phyloP scores from a whole-genome alignment of 2,329 filamentous ascomycete species.

The Xylariaceae sp. region DNA sequence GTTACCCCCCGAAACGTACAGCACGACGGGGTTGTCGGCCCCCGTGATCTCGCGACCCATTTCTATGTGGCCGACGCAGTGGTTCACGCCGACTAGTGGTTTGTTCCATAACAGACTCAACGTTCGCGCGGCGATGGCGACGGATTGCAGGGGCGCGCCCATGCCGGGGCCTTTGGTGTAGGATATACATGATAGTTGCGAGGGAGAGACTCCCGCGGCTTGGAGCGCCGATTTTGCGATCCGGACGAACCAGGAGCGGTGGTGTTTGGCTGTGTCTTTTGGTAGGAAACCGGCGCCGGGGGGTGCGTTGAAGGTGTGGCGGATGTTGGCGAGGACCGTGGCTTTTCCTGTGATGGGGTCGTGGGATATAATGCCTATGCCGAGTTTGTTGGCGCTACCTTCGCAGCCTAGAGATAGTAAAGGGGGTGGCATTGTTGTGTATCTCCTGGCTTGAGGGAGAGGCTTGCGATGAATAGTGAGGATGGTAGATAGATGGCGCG shows the following conservation, averaged over 20 bases:
- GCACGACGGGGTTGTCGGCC: slow-evolving; percentile 84
- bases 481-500: too few species aligned
- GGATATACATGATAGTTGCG: slow-evolving; percentile 85
- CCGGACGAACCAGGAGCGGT: slow-evolving; percentile 77
- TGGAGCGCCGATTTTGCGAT: slow-evolving; percentile 77
- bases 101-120: slow-evolving; percentile 80
- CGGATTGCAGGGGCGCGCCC: slow-evolving; percentile 85
- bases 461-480: too few species aligned
- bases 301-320: slow-evolving; percentile 88
- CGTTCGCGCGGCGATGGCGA: slow-evolving; percentile 80
- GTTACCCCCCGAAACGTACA: slow-evolving; percentile 95
- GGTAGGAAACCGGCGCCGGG: slow-evolving; percentile 93
- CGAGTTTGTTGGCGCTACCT: slow-evolving; percentile 96
- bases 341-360: slow-evolving; percentile 51
- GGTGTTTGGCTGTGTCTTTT: slow-evolving; percentile 92
- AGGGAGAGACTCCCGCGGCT: slow-evolving; percentile 57
- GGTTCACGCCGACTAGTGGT: slow-evolving; percentile 91
- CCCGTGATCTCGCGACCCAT: slow-evolving; percentile 95
- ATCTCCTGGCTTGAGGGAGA: neutral
- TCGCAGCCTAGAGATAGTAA: slow-evolving; percentile 64
- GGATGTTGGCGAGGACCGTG: slow-evolving; percentile 83
- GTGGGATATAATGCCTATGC: slow-evolving; percentile 87
- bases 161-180: slow-evolving; percentile 96
- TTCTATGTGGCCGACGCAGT: slow-evolving; percentile 97
- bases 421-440: slow-evolving; percentile 18